A percentile compares a stretch with the other conserved stretches of the same genome.
Conservation (phyloP, 2,329 filamentous ascomycete genomes). For the Cordyceps cateniannulata region DNA sequence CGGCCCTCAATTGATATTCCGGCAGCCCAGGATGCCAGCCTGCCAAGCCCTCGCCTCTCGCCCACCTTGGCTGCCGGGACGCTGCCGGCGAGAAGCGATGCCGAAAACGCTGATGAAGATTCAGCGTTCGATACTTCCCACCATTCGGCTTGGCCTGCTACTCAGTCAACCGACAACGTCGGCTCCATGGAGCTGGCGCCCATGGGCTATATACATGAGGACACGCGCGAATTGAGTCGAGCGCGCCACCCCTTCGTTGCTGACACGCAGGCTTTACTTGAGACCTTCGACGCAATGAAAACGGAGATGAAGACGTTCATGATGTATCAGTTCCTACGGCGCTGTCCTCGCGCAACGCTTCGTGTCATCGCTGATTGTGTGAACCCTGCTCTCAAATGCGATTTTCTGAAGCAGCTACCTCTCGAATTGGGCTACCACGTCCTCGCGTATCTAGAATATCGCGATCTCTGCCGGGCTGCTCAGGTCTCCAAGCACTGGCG, state of each 20-base stretch:
- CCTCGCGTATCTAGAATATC: slow-evolving; percentile 76
- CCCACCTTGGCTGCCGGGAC: slow-evolving; percentile 75
- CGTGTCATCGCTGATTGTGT: slow-evolving; percentile 86
- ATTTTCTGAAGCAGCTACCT: slow-evolving; percentile 80
- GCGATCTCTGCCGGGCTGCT: slow-evolving; percentile 81
- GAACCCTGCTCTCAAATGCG: slow-evolving; percentile 89
- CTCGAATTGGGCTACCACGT: slow-evolving; percentile 83
- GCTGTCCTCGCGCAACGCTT: slow-evolving; percentile 81
- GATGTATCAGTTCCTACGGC: slow-evolving; percentile 89
- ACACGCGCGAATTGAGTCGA: slow-evolving; percentile 21
- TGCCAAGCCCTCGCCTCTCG: slow-evolving; percentile 91
- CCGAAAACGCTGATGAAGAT: slow-evolving; percentile 34
- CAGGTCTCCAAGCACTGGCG: slow-evolving; percentile 95
- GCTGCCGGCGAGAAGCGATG: slow-evolving; percentile 40
- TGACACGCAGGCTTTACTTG: slow-evolving; percentile 79
- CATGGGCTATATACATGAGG: slow-evolving; percentile 18
- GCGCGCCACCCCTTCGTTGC: slow-evolving; percentile 42
- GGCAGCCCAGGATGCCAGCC: slow-evolving; percentile 77
- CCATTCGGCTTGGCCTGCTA: slow-evolving; percentile 33
- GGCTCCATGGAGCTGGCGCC: slow-evolving; percentile 23
- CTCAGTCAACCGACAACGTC: slow-evolving; percentile 31
- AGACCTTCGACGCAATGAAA: slow-evolving; percentile 86
- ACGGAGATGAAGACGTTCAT: slow-evolving; percentile 90
- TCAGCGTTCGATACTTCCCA: slow-evolving; percentile 23
- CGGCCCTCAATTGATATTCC: slow-evolving; percentile 59